Evolutionary conservation across 2,329 filamentous ascomycete species (phyloP).

Genomic region (Xylariales sp.): DNA sequence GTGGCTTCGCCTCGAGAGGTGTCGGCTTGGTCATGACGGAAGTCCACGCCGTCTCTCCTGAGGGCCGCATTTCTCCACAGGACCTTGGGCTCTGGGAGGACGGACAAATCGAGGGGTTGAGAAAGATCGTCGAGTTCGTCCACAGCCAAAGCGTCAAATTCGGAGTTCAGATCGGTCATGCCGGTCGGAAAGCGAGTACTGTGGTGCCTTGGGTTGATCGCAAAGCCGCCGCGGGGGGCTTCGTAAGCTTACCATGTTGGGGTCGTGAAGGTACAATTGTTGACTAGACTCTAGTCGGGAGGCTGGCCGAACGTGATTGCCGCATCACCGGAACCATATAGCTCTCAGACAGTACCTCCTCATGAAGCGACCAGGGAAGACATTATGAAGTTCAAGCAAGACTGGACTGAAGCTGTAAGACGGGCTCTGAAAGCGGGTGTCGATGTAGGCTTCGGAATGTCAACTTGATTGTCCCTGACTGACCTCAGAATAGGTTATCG

Average conservation of each 20-base stretch:
- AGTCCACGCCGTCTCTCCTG: slow-evolving; percentile 24
- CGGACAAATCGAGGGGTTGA: slow-evolving; percentile 26
- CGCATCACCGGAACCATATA: slow-evolving; percentile 22
- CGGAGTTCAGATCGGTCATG: slow-evolving; percentile 27
- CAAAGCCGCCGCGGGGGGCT: slow-evolving; percentile 15
- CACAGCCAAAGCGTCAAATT: slow-evolving; percentile 23
- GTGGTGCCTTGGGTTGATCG: slow-evolving; percentile 18
- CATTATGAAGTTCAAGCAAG: slow-evolving; percentile 28
- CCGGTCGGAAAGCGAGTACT: slow-evolving; percentile 25
- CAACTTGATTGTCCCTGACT: neutral
- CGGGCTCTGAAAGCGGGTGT: slow-evolving; percentile 28
- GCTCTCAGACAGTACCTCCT: slow-evolving; percentile 18
- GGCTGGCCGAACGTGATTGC: slow-evolving; percentile 27
- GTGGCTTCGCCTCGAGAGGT: slow-evolving; percentile 31
- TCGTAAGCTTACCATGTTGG: slow-evolving; percentile 9
- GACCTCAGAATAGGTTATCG: slow-evolving; percentile 28
- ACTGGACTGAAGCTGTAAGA: slow-evolving; percentile 26
- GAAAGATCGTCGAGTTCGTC: slow-evolving; percentile 25
- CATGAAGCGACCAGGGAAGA: slow-evolving; percentile 26
- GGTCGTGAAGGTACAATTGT: neutral
- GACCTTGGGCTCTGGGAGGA: slow-evolving; percentile 27
- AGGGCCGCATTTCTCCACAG: slow-evolving; percentile 32
- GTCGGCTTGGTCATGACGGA: slow-evolving; percentile 27
- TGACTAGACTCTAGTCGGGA: slow-evolving; percentile 12
- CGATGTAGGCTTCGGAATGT: slow-evolving; percentile 20